A percentile compares a stretch with the other conserved stretches of the same genome.
Evolutionary conservation across 2,329 filamentous ascomycete genomes (phyloP).

Genomic region (Neofusicoccum cordaticola): DNA sequence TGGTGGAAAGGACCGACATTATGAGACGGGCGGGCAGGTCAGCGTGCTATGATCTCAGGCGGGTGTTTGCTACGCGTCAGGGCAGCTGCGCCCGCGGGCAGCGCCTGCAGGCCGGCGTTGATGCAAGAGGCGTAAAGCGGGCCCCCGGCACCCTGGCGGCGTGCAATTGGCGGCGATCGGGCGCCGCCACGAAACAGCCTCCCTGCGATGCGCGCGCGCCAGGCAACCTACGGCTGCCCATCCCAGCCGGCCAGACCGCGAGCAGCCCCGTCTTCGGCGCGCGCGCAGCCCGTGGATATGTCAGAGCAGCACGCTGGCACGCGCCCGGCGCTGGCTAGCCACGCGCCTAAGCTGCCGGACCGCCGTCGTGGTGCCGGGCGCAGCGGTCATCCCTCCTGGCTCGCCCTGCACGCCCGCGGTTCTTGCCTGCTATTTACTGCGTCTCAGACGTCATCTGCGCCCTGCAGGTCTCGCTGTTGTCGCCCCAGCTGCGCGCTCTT

Average conservation of each 20-base stretch:
- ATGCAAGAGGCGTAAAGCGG: constrained; percentile 18
- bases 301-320: neutral
- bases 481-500: neutral
- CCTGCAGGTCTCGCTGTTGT: neutral
- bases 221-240: constrained; percentile 5
- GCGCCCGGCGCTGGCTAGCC: constrained; percentile 1
- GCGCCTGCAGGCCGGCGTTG: constrained; percentile 15
- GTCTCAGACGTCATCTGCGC: constrained; percentile 8
- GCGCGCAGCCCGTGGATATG: constrained; percentile 1
- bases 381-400: constrained; percentile 3
- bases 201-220: constrained; percentile 3
- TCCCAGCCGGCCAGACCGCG: neutral
- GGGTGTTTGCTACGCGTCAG: constrained; percentile 14
- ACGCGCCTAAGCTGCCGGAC: neutral
- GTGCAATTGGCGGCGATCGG: constrained; percentile 5
- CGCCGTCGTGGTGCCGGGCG: neutral
- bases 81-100: neutral
- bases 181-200: constrained; percentile 12
- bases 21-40: constrained; percentile 14
- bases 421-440: constrained; percentile 10
- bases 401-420: neutral
- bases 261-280: constrained; percentile 7
- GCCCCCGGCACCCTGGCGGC: neutral
- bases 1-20: constrained; percentile 17
- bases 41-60: constrained; percentile 8